Conservation (phyloP, 495 filamentous ascomycete species). For the Aspergillus kassunensis region DNA sequence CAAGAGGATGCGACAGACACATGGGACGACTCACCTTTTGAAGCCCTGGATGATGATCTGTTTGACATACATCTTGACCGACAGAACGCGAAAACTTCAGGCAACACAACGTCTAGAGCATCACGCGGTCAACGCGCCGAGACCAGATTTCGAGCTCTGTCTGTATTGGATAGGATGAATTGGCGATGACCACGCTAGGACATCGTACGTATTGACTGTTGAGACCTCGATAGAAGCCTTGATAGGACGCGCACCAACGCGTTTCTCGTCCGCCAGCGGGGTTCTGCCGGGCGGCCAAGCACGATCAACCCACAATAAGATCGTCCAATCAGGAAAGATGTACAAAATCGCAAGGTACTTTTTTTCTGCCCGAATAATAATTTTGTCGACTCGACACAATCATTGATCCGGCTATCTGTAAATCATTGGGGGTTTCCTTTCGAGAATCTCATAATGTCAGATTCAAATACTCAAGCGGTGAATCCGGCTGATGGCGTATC, state of each 20-base stretch:
- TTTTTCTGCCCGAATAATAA: constrained; percentile 20
- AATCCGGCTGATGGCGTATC: constrained; percentile 43
- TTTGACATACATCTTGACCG: constrained; percentile 88
- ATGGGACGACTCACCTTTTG: constrained; percentile 68
- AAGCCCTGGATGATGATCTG: constrained; percentile 99
- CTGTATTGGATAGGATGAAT: neutral
- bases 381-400: constrained; percentile 7
- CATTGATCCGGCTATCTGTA: constrained; percentile 6
- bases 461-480: constrained; percentile 17
- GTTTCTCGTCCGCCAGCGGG: constrained; percentile 36
- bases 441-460: constrained; percentile 23
- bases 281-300: constrained; percentile 41
- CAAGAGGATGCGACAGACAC: no score
- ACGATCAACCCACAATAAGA: constrained; percentile 30
- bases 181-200: neutral
- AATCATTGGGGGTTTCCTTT: no score
- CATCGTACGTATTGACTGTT: neutral
- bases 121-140: constrained; percentile 31
- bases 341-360: constrained; percentile 11
- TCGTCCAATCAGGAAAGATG: constrained; percentile 31
- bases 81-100: constrained; percentile 30
- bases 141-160: constrained; percentile 7
- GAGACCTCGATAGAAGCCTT: constrained; percentile 5
- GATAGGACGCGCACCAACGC: constrained; percentile 16
- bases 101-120: constrained; percentile 29